phyloP scores from a whole-genome alignment of 2,329 filamentous ascomycete genomes.

The Aspergillus tubingensis region DNA sequence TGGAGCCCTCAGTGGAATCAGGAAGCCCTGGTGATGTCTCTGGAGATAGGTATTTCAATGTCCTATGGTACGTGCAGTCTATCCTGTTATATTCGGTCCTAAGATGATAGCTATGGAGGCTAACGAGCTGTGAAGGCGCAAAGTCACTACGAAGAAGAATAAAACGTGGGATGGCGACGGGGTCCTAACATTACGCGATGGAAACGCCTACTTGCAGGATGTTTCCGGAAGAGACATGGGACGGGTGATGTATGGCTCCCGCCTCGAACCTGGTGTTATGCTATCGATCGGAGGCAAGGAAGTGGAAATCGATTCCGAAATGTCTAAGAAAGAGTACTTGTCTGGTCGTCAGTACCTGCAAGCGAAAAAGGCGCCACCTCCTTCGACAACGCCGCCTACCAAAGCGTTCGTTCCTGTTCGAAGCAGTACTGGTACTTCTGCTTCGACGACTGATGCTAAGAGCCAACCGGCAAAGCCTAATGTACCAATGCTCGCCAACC shows the following conservation, averaged over 20 bases:
- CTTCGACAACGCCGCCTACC: slow-evolving; percentile 17
- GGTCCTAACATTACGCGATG: slow-evolving; percentile 59
- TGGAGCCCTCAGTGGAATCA: slow-evolving; percentile 11
- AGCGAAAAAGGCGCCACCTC: slow-evolving; percentile 26
- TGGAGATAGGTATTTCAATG: slow-evolving; percentile 48
- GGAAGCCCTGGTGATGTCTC: slow-evolving; percentile 10
- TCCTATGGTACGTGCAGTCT: slow-evolving; percentile 44
- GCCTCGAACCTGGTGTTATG: slow-evolving; percentile 60
- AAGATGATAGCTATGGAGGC: neutral
- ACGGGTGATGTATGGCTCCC: slow-evolving; percentile 56
- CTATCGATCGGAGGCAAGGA: slow-evolving; percentile 68
- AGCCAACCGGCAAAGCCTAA: slow-evolving; percentile 16
- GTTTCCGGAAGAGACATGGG: slow-evolving; percentile 65
- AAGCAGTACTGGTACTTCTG: slow-evolving; percentile 11
- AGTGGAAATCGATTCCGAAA: slow-evolving; percentile 65
- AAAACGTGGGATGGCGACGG: slow-evolving; percentile 78
- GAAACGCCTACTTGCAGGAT: slow-evolving; percentile 63
- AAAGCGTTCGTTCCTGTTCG: slow-evolving; percentile 25
- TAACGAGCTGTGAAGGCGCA: slow-evolving; percentile 54
- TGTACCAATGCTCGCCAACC: slow-evolving; percentile 24
- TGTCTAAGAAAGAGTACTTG: slow-evolving; percentile 62
- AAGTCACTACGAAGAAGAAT: slow-evolving; percentile 70
- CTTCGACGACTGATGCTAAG: slow-evolving; percentile 16
- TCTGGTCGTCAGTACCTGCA: slow-evolving; percentile 32
- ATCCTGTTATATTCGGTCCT: neutral